These are phyloP conservation scores for Pleodorina starrii DNA, from an alignment of 139 green algal species.

Conservation along the genomic window DNA sequence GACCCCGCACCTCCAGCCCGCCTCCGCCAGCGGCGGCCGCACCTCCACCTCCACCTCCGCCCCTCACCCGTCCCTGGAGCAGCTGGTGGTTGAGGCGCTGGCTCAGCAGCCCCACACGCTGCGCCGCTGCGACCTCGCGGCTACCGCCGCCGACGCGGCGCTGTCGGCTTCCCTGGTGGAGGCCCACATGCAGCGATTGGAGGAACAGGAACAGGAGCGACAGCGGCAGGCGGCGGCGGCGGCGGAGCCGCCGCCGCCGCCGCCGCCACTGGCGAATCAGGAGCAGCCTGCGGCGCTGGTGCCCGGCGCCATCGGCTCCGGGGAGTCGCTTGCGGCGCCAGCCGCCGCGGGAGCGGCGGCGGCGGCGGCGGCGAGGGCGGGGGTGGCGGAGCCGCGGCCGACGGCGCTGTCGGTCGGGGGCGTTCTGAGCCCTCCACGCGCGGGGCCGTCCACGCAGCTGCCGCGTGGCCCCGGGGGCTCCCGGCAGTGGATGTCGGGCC, in stretches of 20 bases:
- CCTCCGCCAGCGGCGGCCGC: not conserved
- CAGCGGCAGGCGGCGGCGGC: not conserved
- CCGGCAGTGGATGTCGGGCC: not conserved
- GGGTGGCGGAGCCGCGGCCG: not conserved
- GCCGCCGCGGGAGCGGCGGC: not conserved
- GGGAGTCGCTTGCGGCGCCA: not conserved
- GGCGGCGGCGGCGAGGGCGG: not conserved
- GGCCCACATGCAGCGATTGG: not conserved
- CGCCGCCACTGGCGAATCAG: too few relatives aligned
- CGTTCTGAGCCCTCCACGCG: not conserved
- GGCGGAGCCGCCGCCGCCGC: not conserved
- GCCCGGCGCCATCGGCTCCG: not conserved
- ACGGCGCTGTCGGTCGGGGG: not conserved
- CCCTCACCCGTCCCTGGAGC: not conserved
- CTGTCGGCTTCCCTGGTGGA: not conserved
- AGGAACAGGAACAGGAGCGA: not conserved
- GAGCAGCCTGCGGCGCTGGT: too few relatives aligned
- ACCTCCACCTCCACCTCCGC: not conserved
- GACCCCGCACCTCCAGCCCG: not conserved
- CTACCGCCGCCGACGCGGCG: conserved; percentile 11
- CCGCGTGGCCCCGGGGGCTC: not conserved
- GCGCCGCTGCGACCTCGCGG: conserved; percentile 18
- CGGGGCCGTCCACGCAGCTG: not conserved
- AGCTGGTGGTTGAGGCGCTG: not conserved
- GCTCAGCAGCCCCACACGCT: not conserved